Evolutionary conservation across 176 grass and related monocot species (phyloP).

Genomic region (Carex littledalei): DNA sequence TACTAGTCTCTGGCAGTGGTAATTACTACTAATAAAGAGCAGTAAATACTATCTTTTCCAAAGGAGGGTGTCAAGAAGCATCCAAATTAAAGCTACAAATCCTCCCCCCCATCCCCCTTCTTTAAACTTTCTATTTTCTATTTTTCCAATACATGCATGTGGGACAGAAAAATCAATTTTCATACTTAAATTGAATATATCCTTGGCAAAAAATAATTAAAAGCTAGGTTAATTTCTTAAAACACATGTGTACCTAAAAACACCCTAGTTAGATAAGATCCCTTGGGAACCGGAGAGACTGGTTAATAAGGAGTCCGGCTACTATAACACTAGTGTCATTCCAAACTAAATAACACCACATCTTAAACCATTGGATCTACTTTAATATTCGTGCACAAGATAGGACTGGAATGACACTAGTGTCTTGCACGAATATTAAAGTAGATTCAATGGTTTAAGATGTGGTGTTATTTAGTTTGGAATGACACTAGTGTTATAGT

Average conservation of each 20-base stretch:
- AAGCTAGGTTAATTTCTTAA: not conserved
- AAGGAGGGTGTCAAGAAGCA: not conserved
- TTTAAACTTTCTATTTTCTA: not conserved
- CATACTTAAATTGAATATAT: not conserved
- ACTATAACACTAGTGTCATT: no score
- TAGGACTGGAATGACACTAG: no score
- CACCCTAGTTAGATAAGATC: not conserved
- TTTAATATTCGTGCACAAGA: no score
- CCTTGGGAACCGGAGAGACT: not conserved
- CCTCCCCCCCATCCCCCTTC: not conserved
- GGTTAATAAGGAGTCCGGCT: no score
- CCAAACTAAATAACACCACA: no score
- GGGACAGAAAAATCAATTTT: not conserved
- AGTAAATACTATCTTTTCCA: conserved; percentile 12
- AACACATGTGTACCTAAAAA: not conserved
- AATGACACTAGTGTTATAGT: no score
- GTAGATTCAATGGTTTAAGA: no score
- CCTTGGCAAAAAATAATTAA: not conserved
- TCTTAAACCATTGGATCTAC: no score
- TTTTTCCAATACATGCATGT: no score
- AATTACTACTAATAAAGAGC: conserved; percentile 13
- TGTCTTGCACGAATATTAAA: no score
- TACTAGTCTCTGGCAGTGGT: not conserved
- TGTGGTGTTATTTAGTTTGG: no score
- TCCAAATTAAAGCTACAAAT: not conserved